Evolutionary conservation across 208 protist species (phyloP).

Genomic region (Trypanosoma caninum): DNA sequence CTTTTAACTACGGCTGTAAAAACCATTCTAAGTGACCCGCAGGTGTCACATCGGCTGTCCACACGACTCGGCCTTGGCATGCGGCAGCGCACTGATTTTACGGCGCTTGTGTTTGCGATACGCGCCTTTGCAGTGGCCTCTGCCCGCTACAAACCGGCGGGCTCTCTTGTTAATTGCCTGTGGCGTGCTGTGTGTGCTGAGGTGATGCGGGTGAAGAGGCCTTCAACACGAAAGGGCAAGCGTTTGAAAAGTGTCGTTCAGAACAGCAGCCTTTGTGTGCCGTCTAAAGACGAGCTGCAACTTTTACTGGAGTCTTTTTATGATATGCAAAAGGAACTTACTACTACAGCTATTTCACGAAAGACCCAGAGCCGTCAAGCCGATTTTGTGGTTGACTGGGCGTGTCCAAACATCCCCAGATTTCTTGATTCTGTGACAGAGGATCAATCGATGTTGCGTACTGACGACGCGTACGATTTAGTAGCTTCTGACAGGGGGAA

Average conservation of each 20-base stretch:
- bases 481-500: not conserved
- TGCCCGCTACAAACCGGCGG: constrained; percentile 22
- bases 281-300: constrained; percentile 29
- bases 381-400: constrained; percentile 23
- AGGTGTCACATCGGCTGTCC: constrained; percentile 28
- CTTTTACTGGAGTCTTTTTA: constrained; percentile 32
- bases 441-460: constrained; percentile 1
- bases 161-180: constrained; percentile 27
- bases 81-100: constrained; percentile 41
- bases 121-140: constrained; percentile 25
- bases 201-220: constrained; percentile 15
- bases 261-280: constrained; percentile 18
- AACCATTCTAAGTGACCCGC: constrained; percentile 25
- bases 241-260: not conserved
- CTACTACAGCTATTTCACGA: not conserved
- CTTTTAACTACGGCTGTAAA: constrained; percentile 27
- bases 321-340: constrained; percentile 25
- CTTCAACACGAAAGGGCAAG: not conserved
- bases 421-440: constrained; percentile 10
- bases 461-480: not conserved
- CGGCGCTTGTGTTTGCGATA: constrained; percentile 27
- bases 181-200: constrained; percentile 29
- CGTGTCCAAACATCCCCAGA: not conserved
- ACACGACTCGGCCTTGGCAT: constrained; percentile 40
- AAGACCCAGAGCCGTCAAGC: constrained; percentile 7